phyloP scores from a whole-genome alignment of 1,284 basidiomycete genomes.

The Rhodotorula mucilaginosa region DNA sequence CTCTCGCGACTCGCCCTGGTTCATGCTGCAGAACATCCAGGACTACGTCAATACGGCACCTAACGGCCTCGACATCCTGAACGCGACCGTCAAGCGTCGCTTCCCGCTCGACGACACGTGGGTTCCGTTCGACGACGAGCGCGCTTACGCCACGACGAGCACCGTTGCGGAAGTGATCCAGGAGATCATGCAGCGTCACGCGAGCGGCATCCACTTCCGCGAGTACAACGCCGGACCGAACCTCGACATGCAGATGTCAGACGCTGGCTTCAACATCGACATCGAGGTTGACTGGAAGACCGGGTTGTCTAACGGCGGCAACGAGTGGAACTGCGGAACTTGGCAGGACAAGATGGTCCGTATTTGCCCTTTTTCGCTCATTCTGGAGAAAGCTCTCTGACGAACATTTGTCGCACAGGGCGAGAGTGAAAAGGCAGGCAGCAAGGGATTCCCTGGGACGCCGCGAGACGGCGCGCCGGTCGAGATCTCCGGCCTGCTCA shows the following conservation, averaged over 20 bases:
- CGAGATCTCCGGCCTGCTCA: slow-evolving; percentile 89
- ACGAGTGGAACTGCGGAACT: slow-evolving; percentile 55
- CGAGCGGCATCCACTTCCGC: slow-evolving; percentile 85
- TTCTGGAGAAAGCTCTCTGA: background rate
- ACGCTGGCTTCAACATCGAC: slow-evolving; percentile 89
- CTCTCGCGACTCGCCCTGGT: slow-evolving; percentile 91
- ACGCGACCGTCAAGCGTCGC: slow-evolving; percentile 78
- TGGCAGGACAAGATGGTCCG: slow-evolving; percentile 46
- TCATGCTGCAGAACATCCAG: slow-evolving; percentile 98
- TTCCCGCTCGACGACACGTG: slow-evolving; percentile 92
- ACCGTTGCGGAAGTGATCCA: slow-evolving; percentile 91
- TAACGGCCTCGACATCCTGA: slow-evolving; percentile 75
- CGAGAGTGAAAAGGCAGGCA: slow-evolving; percentile 83
- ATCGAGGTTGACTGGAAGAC: slow-evolving; percentile 92
- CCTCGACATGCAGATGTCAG: slow-evolving; percentile 91
- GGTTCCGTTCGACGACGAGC: slow-evolving; percentile 84
- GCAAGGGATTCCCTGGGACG: slow-evolving; percentile 89
- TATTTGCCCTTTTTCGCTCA: background rate
- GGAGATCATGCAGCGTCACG: slow-evolving; percentile 92
- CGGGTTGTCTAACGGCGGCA: slow-evolving; percentile 86
- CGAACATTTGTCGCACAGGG: slow-evolving; percentile 54
- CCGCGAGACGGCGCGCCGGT: slow-evolving; percentile 93
- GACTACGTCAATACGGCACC: slow-evolving; percentile 84
- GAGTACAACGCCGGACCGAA: slow-evolving; percentile 95
- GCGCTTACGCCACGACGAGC: slow-evolving; percentile 74